Evolutionary conservation across 2,329 filamentous ascomycete genomes (phyloP).

Genomic region (Graphilbum fragrans): DNA sequence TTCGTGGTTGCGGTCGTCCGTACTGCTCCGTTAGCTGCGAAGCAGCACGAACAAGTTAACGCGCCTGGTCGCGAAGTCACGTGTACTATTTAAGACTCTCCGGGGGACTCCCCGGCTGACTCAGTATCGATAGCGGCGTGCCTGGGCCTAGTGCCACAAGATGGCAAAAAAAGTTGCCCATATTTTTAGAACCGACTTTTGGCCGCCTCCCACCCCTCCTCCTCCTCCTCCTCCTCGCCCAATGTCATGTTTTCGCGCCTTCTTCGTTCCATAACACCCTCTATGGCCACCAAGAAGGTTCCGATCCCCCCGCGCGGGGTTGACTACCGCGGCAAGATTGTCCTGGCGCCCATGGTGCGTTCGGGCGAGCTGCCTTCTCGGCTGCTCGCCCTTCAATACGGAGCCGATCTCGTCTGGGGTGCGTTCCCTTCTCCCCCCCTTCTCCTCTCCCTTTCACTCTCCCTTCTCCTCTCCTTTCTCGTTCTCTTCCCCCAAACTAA

Average conservation of each 20-base stretch:
- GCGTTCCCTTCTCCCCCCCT: conserved; percentile 4
- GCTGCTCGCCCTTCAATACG: conserved; percentile 81
- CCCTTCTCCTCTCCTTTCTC: background rate
- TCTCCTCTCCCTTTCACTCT: background rate
- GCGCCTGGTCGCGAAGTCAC: too few relatives aligned
- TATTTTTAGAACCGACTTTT: too few relatives aligned
- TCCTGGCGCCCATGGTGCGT: conserved; percentile 94
- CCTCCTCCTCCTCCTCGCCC: background rate
- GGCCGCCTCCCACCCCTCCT: background rate
- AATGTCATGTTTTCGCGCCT: conserved; percentile 12
- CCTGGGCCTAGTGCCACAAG: too few relatives aligned
- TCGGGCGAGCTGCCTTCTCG: conserved; percentile 92
- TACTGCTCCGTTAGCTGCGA: too few relatives aligned
- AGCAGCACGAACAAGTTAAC: too few relatives aligned
- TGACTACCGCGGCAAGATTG: conserved; percentile 86
- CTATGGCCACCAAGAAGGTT: conserved; percentile 49
- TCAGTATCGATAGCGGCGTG: too few relatives aligned
- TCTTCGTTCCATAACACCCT: conserved; percentile 43
- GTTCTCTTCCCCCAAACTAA: background rate
- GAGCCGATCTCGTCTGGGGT: conserved; percentile 95
- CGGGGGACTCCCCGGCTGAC: too few relatives aligned
- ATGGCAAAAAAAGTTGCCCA: too few relatives aligned
- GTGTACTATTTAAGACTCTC: too few relatives aligned
- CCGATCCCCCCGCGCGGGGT: conserved; percentile 81
- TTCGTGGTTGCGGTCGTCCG: too few relatives aligned